Conservation (phyloP, 2,329 filamentous ascomycete species). For the Lachnellula hyalina region DNA sequence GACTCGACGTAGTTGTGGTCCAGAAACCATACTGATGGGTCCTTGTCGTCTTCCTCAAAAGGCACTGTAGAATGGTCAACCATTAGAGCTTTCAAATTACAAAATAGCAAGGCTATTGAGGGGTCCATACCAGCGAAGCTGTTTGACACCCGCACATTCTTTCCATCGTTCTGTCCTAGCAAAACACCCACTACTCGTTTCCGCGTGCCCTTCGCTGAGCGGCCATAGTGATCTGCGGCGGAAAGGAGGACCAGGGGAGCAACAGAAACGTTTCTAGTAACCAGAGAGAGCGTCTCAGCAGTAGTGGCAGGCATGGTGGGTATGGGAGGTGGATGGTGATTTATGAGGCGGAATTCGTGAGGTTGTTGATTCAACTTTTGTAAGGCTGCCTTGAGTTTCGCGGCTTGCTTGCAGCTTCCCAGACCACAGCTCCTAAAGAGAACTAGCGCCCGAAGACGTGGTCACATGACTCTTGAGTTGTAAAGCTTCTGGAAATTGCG, state of each 20-base stretch:
- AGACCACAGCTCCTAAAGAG: slow-evolving; percentile 11
- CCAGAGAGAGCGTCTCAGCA: slow-evolving; percentile 90
- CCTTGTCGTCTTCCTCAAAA: slow-evolving; percentile 98
- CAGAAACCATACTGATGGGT: slow-evolving; percentile 97
- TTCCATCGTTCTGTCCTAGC: slow-evolving; percentile 91
- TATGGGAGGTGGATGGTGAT: slow-evolving; percentile 12
- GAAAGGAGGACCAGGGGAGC: slow-evolving; percentile 96
- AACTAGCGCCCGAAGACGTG: slow-evolving; percentile 4
- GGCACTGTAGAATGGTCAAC: slow-evolving; percentile 58
- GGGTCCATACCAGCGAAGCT: slow-evolving; percentile 79
- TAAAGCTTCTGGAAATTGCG: too few species aligned
- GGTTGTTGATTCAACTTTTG: slow-evolving; percentile 11
- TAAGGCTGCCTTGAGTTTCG: slow-evolving; percentile 21
- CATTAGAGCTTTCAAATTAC: neutral
- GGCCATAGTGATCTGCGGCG: slow-evolving; percentile 96
- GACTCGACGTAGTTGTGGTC: slow-evolving; percentile 99
- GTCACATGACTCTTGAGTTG: slow-evolving; percentile 4
- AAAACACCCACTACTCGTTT: slow-evolving; percentile 91
- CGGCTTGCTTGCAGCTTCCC: slow-evolving; percentile 17
- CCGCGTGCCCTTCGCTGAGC: slow-evolving; percentile 79
- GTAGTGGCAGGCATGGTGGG: slow-evolving; percentile 87
- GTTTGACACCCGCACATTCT: slow-evolving; percentile 95
- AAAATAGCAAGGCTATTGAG: neutral
- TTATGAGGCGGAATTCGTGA: slow-evolving; percentile 2
- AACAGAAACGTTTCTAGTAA: slow-evolving; percentile 92